Percentiles rank a stretch among this genome's conserved stretches.
Evolutionary conservation across 768 basidiomycete species (phyloP).

Genomic region (Serendipita sp.): DNA sequence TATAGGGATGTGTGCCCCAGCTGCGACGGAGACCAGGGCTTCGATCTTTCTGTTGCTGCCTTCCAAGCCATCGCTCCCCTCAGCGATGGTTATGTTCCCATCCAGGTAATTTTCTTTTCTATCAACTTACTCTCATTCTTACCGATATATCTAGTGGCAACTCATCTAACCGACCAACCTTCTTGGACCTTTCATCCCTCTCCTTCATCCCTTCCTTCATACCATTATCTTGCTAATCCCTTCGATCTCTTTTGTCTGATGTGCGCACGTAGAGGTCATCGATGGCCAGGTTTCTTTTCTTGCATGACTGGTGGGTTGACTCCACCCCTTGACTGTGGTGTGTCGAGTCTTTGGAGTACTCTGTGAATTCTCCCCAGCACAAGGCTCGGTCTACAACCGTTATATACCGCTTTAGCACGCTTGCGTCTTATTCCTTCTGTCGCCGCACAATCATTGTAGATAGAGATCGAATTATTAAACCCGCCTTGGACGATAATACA

Average conservation of each 20-base stretch:
- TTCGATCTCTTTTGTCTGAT: not conserved
- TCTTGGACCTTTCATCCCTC: not conserved
- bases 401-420: not conserved
- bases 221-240: not conserved
- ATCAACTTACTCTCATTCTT: not conserved
- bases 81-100: conserved; percentile 38
- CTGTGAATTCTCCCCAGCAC: conserved; percentile 1
- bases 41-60: conserved; percentile 57
- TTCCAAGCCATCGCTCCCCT: conserved; percentile 42
- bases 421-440: conserved; percentile 1
- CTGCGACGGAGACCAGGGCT: conserved; percentile 46
- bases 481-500: not conserved
- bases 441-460: not conserved
- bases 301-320: conserved; percentile 9
- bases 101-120: conserved; percentile 17
- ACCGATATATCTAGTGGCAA: not conserved
- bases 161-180: not conserved
- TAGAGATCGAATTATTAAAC: not conserved
- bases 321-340: conserved; percentile 5
- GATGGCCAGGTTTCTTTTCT: conserved; percentile 10
- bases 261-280: conserved; percentile 39
- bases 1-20: conserved; percentile 58
- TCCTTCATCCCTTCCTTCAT: not conserved
- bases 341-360: conserved; percentile 7
- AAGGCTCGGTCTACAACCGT: not conserved